Percentiles rank a stretch among this genome's conserved stretches.
Conservation (phyloP, 805 yeast species). For the Wickerhamomyces sydowiorum region DNA sequence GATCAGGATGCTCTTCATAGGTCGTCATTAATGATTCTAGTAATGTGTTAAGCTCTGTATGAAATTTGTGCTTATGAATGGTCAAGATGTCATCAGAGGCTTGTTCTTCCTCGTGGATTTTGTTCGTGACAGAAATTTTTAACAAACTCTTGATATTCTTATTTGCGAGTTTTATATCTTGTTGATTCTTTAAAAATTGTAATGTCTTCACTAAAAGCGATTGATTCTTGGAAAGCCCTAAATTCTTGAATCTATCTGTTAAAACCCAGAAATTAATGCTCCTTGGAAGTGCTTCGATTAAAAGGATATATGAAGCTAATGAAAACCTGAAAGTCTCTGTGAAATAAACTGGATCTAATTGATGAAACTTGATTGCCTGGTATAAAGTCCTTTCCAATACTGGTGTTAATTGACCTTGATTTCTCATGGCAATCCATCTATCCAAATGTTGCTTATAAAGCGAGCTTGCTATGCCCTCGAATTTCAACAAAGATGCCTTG, state of each 20-base stretch:
- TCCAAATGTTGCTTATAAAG: not conserved
- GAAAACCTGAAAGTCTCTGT: not conserved
- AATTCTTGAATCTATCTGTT: not conserved
- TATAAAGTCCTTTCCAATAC: not conserved
- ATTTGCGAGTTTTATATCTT: constrained; percentile 4
- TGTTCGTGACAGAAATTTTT: constrained; percentile 5
- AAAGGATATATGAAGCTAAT: not conserved
- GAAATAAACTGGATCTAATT: not conserved
- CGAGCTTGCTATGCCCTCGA: not conserved
- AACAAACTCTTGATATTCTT: constrained; percentile 5
- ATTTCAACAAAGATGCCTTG: constrained; percentile 7
- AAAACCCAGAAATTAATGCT: not conserved
- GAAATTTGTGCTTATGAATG: constrained; percentile 10
- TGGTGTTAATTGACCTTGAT: not conserved
- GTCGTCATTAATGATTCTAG: not conserved
- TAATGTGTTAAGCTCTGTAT: not conserved
- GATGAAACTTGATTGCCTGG: not conserved
- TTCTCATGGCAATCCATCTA: not conserved
- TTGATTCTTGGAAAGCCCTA: not conserved
- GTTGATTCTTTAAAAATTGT: constrained; percentile 3
- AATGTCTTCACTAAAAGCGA: constrained; percentile 1
- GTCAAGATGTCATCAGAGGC: constrained; percentile 7
- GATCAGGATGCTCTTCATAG: not conserved
- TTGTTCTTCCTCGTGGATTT: constrained; percentile 2
- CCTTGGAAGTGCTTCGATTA: constrained; percentile 1